These are phyloP conservation scores for Penicillium herquei DNA, from an alignment of 495 filamentous ascomycete species.

Conservation along the genomic window DNA sequence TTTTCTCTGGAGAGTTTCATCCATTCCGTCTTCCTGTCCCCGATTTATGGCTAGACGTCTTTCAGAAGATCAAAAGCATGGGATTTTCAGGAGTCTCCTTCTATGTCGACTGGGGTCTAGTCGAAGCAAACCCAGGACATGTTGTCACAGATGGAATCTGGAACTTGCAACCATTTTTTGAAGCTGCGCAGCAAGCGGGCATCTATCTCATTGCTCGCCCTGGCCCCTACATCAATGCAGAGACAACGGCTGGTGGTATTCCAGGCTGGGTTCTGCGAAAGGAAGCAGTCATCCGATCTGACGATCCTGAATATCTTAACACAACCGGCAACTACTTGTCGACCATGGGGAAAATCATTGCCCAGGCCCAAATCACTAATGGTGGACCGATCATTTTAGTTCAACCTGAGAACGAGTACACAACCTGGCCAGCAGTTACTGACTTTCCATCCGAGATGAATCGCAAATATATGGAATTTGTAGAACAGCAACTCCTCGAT, in stretches of 20 bases:
- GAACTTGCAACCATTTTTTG: conserved; percentile 61
- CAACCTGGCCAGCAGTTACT: conserved; percentile 26
- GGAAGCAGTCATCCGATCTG: conserved; percentile 53
- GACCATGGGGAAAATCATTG: conserved; percentile 55
- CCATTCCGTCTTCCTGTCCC: conserved; percentile 67
- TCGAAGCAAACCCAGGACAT: conserved; percentile 63
- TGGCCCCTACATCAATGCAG: conserved; percentile 65
- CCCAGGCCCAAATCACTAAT: conserved; percentile 67
- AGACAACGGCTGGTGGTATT: conserved; percentile 56
- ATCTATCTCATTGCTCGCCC: conserved; percentile 70
- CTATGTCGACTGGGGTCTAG: conserved; percentile 67
- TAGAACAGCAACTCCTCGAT: conserved; percentile 57
- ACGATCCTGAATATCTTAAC: conserved; percentile 54
- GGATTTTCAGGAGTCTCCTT: conserved; percentile 69
- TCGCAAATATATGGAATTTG: conserved; percentile 58
- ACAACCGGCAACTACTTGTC: conserved; percentile 50
- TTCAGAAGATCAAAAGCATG: conserved; percentile 72
- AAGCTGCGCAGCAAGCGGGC: conserved; percentile 59
- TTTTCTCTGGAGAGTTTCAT: conserved; percentile 69
- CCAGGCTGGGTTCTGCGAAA: conserved; percentile 59
- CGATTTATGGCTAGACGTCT: conserved; percentile 67
- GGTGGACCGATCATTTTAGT: conserved; percentile 68
- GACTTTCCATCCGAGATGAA: conserved; percentile 42
- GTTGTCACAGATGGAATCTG: conserved; percentile 66
- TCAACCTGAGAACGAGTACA: conserved; percentile 73